A percentile compares a stretch with the other conserved stretches of the same genome.
phyloP scores from a whole-genome alignment of 202 grass and related monocot genomes.

The Eragrostis tef region DNA sequence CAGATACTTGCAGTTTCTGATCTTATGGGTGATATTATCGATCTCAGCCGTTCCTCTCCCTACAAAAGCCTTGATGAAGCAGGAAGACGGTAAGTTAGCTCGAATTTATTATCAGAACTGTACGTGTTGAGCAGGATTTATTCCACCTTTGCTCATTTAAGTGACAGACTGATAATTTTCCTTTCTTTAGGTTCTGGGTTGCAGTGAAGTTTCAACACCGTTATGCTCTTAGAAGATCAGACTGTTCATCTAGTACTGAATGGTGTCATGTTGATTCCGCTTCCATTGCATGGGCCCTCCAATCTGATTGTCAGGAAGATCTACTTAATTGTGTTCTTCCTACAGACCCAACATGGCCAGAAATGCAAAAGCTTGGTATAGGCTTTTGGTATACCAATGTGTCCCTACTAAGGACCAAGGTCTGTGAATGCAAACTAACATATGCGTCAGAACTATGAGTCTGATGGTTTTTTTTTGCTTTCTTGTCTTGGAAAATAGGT shows the following conservation, averaged over 20 bases:
- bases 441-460: slow-evolving; percentile 39
- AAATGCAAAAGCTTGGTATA: slow-evolving; percentile 83
- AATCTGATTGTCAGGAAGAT: slow-evolving; percentile 97
- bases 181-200: slow-evolving; percentile 93
- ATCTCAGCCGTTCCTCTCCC: slow-evolving; percentile 68
- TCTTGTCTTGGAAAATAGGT: slow-evolving; percentile 27
- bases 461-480: slow-evolving; percentile 30
- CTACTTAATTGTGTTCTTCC: slow-evolving; percentile 88
- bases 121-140: slow-evolving; percentile 26
- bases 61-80: slow-evolving; percentile 92
- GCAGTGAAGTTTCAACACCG: slow-evolving; percentile 74
- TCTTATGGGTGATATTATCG: slow-evolving; percentile 78
- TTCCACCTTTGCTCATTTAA: slow-evolving; percentile 36
- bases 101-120: slow-evolving; percentile 33
- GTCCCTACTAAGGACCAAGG: slow-evolving; percentile 77
- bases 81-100: slow-evolving; percentile 70
- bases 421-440: slow-evolving; percentile 44
- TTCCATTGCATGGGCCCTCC: slow-evolving; percentile 86
- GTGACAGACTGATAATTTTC: slow-evolving; percentile 50
- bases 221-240: slow-evolving; percentile 51
- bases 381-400: slow-evolving; percentile 89
- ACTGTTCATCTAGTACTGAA: slow-evolving; percentile 51
- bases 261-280: slow-evolving; percentile 57
- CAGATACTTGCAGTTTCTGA: slow-evolving; percentile 84
- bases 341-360: slow-evolving; percentile 73